These are phyloP conservation scores for Pseudonitzschia delicatissima DNA, from an alignment of 108 stramenopile species.

Conservation along the genomic window DNA sequence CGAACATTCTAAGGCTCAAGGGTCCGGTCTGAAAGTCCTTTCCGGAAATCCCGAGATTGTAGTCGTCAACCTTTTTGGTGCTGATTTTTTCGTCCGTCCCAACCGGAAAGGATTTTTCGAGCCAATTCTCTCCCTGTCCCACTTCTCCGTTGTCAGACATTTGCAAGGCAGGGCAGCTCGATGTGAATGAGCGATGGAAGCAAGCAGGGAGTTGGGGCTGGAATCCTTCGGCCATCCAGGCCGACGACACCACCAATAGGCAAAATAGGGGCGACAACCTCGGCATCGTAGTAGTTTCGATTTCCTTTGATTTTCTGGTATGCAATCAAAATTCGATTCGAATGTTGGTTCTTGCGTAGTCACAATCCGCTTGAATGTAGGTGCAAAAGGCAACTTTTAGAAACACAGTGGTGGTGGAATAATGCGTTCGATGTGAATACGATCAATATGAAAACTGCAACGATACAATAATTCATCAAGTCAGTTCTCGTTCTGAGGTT, in stretches of 20 bases:
- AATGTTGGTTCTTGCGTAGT: too few species aligned
- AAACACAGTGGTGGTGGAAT: background rate
- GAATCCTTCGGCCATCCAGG: background rate
- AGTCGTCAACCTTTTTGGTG: constrained; percentile 46
- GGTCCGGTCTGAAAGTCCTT: constrained; percentile 61
- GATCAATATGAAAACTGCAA: too few species aligned
- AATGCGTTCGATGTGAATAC: too few species aligned
- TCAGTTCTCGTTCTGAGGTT: too few species aligned
- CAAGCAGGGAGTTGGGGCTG: background rate
- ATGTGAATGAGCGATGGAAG: too few species aligned
- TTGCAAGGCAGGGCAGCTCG: too few species aligned
- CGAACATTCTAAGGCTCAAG: constrained; percentile 60
- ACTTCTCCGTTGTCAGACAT: constrained; percentile 26
- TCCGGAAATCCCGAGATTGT: constrained; percentile 70
- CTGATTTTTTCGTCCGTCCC: constrained; percentile 36
- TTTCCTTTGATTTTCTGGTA: background rate
- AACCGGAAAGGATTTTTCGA: constrained; percentile 55
- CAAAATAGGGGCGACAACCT: background rate
- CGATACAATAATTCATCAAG: too few species aligned
- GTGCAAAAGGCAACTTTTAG: background rate
- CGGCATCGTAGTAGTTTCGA: background rate
- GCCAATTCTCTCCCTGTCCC: constrained; percentile 50
- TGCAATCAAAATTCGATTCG: background rate
- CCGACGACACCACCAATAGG: background rate
- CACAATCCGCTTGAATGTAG: background rate